Conservation (phyloP, 2,329 filamentous ascomycete species). For the Colletotrichum liriopes region DNA sequence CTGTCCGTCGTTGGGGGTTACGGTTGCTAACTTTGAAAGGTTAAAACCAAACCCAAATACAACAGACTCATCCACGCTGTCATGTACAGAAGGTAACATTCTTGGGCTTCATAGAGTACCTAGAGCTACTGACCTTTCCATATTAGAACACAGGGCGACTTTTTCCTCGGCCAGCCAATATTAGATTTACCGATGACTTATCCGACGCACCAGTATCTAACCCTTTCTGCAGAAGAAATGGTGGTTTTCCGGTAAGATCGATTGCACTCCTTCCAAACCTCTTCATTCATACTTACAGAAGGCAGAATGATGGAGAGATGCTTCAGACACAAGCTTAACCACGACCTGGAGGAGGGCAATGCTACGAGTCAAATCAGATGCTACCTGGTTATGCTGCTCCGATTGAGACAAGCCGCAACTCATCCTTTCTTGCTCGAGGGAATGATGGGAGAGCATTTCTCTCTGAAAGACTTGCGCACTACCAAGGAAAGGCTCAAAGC, state of each 20-base stretch:
- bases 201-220: slow-evolving; percentile 45
- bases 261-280: rapidly evolving
- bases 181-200: slow-evolving; percentile 45
- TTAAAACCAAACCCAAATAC: not conserved
- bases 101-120: not conserved
- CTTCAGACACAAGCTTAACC: slow-evolving; percentile 6
- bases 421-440: slow-evolving; percentile 51
- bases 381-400: slow-evolving; percentile 16
- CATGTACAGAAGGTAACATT: slow-evolving; percentile 26
- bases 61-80: slow-evolving; percentile 23
- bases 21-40: slow-evolving; percentile 27
- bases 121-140: not conserved
- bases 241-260: slow-evolving; percentile 47
- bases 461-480: not conserved
- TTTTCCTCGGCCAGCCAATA: slow-evolving; percentile 49
- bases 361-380: not conserved
- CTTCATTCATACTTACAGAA: not conserved
- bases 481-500: not conserved
- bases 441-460: slow-evolving; percentile 7
- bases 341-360: not conserved
- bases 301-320: slow-evolving; percentile 13
- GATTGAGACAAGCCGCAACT: slow-evolving; percentile 46
- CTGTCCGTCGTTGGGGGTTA: not conserved
- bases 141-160: slow-evolving; percentile 48
- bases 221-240: slow-evolving; percentile 48